Evolutionary conservation across 306 rosid genomes (phyloP), one percentile per base, ranked within the genome.

Genomic region (Prunus armeniaca): DNA sequence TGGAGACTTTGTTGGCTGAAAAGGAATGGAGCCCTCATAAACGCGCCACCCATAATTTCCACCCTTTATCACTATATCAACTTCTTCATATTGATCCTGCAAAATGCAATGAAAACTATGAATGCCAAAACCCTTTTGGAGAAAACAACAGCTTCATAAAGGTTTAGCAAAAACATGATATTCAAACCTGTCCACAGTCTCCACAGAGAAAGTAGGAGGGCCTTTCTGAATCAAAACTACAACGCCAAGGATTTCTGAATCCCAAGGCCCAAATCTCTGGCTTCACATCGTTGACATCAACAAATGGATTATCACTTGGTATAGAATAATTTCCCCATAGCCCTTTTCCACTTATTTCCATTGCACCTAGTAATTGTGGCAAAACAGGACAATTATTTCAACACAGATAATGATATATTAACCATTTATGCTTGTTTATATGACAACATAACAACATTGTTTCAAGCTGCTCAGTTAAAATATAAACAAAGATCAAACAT

Each of bases 161-260:
- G 54, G 47, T 30, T 11, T n/a, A 12, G 17, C 7, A 43, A n/a
- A 0, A 43, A n/a, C 24, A 13, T 12, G 27, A 51, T 46, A 46
- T 10, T 25, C 11, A 46, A 77, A 81, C 89, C 82, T 83, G 58
- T 45, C 87, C 86, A 14, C 67, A 18, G 61, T 81, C 86, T 72
- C 80, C 87, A 65, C 87, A 86, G 14, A 83, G 66, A 64, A 86
- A 86, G 71, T 83, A 81, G 62, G 80, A 77, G 28, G 84, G 84
- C 30, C 87, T 81, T 57, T 76, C 10, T 18, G 84, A 83, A 63
- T 81, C 87, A 76, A 86, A 83, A 74, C 87, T 86, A 52, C 87
- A 81, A 12, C 81, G 84, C 87, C 86, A 86, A 19, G 86, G 67
- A 71, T 86, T 78, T 68, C 77, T 77, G 12, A 81, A 73, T 30